Evolutionary conservation across 306 rosid species (phyloP).

Genomic region (cucumber (Cucumis sativus)): Cucumber_9930_V3 NC_026658.2:23651001-23651500

Average conservation of each 20-base stretch:
- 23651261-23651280: too few species aligned
- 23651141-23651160: too few species aligned
- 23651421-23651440: not conserved
- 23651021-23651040: not conserved
- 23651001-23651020: not conserved
- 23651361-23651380: not conserved
- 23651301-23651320: not conserved
- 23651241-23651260: too few species aligned
- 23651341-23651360: not conserved
- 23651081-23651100: not conserved
- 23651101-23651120: too few species aligned
- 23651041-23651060: not conserved
- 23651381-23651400: not conserved
- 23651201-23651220: too few species aligned
- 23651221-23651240: too few species aligned
- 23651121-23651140: too few species aligned
- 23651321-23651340: not conserved
- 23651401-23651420: not conserved
- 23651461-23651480: not conserved
- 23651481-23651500: conserved; percentile 57
- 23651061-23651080: not conserved
- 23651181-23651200: too few species aligned
- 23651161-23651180: too few species aligned
- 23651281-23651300: not conserved
- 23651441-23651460: not conserved